A percentile compares a stretch with the other conserved stretches of the same genome.
These are phyloP conservation scores for Drechslerella dactyloides DNA, from an alignment of 2,329 filamentous ascomycete genomes.

Conservation along the genomic window DNA sequence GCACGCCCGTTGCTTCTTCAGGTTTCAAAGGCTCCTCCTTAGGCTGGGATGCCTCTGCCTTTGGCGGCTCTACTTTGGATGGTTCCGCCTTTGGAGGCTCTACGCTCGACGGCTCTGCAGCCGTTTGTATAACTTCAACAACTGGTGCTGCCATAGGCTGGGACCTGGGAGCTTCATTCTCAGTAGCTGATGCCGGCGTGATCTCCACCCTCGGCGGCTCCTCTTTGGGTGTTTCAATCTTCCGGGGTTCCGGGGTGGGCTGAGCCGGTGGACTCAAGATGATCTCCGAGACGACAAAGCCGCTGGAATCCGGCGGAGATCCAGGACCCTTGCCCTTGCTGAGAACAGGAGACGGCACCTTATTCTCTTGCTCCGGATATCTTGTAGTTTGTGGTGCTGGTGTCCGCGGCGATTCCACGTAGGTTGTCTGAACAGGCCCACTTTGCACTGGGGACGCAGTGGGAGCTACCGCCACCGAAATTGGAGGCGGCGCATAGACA, in stretches of 20 bases:
- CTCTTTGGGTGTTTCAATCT: conserved; percentile 19
- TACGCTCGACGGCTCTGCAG: conserved; percentile 1
- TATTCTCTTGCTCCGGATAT: conserved; percentile 34
- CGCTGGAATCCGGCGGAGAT: conserved; percentile 9
- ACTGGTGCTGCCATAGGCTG: background rate
- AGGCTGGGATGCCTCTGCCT: conserved; percentile 2
- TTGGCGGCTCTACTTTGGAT: background rate
- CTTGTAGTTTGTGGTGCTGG: conserved; percentile 5
- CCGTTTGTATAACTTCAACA: conserved; percentile 2
- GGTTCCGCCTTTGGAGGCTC: conserved; percentile 9
- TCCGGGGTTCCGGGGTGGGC: conserved; percentile 5
- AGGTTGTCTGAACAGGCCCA: background rate
- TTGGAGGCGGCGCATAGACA: conserved; percentile 23
- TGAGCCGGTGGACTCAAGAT: conserved; percentile 14
- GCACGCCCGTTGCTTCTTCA: background rate
- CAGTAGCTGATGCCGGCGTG: conserved; percentile 35
- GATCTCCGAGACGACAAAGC: conserved; percentile 25
- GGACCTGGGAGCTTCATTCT: conserved; percentile 16
- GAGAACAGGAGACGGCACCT: conserved; percentile 23
- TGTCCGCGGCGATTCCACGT: conserved; percentile 6
- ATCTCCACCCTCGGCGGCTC: conserved; percentile 43
- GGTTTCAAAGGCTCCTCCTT: conserved; percentile 11
- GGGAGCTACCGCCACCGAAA: conserved; percentile 3
- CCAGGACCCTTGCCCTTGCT: conserved; percentile 18
- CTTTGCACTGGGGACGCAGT: conserved; percentile 6